A percentile compares a stretch with the other conserved stretches of the same genome.
Evolutionary conservation across 2,329 filamentous ascomycete genomes (phyloP).

Genomic region (Colletotrichum sp.): DNA sequence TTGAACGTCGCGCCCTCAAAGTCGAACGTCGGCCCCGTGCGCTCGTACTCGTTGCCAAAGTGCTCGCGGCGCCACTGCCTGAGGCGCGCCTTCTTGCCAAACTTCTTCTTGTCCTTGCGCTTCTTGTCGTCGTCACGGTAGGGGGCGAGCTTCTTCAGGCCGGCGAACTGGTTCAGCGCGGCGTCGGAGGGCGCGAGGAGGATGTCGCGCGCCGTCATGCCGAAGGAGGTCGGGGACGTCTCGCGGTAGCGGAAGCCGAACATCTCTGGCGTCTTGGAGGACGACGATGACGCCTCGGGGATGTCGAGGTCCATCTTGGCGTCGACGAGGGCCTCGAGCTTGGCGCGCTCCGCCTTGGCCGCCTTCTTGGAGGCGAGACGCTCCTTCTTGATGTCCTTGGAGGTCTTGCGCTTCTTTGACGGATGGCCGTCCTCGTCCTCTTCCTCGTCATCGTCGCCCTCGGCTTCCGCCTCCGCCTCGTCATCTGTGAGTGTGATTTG

Average conservation of each 20-base stretch:
- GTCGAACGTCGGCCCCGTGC: slow-evolving; percentile 62
- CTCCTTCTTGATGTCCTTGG: slow-evolving; percentile 64
- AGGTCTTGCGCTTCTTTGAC: slow-evolving; percentile 65
- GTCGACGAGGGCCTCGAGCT: slow-evolving; percentile 87
- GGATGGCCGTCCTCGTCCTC: slow-evolving; percentile 47
- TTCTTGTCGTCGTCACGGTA: slow-evolving; percentile 93
- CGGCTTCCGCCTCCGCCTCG: slow-evolving; percentile 39
- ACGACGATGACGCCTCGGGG: slow-evolving; percentile 50
- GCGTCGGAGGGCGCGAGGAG: slow-evolving; percentile 85
- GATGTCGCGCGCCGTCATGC: slow-evolving; percentile 89
- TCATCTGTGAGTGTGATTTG: slow-evolving; percentile 62
- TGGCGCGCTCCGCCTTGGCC: slow-evolving; percentile 79
- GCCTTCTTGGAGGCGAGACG: slow-evolving; percentile 68
- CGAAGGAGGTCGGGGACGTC: slow-evolving; percentile 88
- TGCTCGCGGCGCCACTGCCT: slow-evolving; percentile 80
- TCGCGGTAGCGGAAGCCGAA: slow-evolving; percentile 86
- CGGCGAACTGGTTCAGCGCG: slow-evolving; percentile 87
- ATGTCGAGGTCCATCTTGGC: slow-evolving; percentile 77
- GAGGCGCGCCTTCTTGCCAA: slow-evolving; percentile 91
- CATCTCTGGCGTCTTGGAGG: slow-evolving; percentile 41
- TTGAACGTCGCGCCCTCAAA: slow-evolving; percentile 45
- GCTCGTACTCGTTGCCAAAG: slow-evolving; percentile 65
- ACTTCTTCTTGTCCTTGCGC: slow-evolving; percentile 81
- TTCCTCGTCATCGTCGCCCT: slow-evolving; percentile 38
- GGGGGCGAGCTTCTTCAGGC: slow-evolving; percentile 91